Evolutionary conservation across 768 basidiomycete genomes (phyloP).

Genomic region (Postia placenta): DNA sequence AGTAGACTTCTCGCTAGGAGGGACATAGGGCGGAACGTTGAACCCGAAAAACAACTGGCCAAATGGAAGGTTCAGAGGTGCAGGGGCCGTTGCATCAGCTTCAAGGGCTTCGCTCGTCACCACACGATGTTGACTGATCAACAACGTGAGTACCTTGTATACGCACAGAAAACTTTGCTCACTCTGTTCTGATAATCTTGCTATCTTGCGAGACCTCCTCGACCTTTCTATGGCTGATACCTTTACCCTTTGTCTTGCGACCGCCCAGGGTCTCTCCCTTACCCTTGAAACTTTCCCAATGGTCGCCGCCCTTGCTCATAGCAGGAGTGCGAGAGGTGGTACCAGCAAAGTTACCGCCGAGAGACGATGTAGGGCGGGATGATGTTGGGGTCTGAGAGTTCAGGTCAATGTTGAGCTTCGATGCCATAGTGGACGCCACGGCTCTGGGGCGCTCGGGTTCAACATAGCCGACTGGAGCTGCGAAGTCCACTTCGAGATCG

Average conservation of each 20-base stretch:
- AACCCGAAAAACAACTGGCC: conserved; percentile 98
- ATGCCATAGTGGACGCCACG: conserved; percentile 86
- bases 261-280: conserved; percentile 88
- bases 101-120: conserved; percentile 79
- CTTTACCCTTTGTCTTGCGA: conserved; percentile 92
- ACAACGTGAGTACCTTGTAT: conserved; percentile 10
- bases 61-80: conserved; percentile 82
- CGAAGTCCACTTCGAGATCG: conserved; percentile 98
- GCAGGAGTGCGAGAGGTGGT: conserved; percentile 38
- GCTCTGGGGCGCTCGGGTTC: conserved; percentile 88
- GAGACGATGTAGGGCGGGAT: conserved; percentile 70
- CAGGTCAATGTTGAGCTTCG: conserved; percentile 92
- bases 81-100: conserved; percentile 74
- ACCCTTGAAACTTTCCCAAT: conserved; percentile 96
- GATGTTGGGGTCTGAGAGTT: conserved; percentile 83
- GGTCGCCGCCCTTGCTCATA: conserved; percentile 72
- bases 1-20: conserved; percentile 28
- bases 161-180: conserved; percentile 26
- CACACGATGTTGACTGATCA: conserved; percentile 67
- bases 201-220: conserved; percentile 76
- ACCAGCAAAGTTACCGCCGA: conserved; percentile 62
- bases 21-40: conserved; percentile 65
- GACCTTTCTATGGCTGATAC: conserved; percentile 75
- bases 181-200: conserved; percentile 92
- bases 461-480: conserved; percentile 86